phyloP scores from a whole-genome alignment of 1,284 basidiomycete species.

The Trametes sp. region DNA sequence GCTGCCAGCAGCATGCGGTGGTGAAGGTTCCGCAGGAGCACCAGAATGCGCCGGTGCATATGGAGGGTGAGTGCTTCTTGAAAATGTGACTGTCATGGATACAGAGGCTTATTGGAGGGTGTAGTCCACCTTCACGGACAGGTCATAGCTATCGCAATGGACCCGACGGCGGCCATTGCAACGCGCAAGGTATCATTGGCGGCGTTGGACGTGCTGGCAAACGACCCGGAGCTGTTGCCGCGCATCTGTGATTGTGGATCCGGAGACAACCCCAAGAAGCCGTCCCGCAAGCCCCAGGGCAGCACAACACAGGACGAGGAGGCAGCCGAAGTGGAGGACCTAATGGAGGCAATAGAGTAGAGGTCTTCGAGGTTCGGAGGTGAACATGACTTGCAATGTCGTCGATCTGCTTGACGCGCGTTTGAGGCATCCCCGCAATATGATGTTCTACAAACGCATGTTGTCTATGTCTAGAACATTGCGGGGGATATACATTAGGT shows the following conservation, averaged over 20 bases:
- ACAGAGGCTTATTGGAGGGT: background rate
- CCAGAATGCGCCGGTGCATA: constrained; percentile 22
- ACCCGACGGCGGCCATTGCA: constrained; percentile 56
- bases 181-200: constrained; percentile 63
- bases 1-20: constrained; percentile 69
- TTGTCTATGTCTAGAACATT: constrained; percentile 18
- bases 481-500: constrained; percentile 28
- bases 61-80: constrained; percentile 32
- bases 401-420: background rate
- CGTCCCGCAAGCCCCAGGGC: constrained; percentile 38
- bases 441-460: constrained; percentile 12
- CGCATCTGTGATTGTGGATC: constrained; percentile 67
- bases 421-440: background rate
- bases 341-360: constrained; percentile 23
- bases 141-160: constrained; percentile 64
- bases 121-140: constrained; percentile 72
- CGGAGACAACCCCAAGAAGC: constrained; percentile 44
- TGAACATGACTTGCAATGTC: background rate
- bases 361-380: background rate
- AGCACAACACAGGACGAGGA: constrained; percentile 13
- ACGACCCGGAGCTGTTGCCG: constrained; percentile 65
- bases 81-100: background rate
- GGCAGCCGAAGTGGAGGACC: constrained; percentile 24
- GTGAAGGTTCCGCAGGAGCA: constrained; percentile 45
- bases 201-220: constrained; percentile 71